Evolutionary conservation across 768 basidiomycete species (phyloP).

Genomic region (Agaricus sinodeliciosus): DNA sequence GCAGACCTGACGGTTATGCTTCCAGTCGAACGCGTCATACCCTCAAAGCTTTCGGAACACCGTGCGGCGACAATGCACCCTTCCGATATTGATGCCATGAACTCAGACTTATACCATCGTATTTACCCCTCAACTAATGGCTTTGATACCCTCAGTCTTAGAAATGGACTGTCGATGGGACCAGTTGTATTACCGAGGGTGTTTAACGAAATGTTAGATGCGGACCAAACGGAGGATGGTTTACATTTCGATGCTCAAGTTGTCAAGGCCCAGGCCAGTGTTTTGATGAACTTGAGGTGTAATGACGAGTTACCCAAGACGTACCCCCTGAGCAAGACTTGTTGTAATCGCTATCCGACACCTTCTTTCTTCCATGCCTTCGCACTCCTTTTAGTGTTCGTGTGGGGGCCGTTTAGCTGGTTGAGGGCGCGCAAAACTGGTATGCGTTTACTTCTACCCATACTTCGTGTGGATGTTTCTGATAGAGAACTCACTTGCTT

Average conservation of each 20-base stretch:
- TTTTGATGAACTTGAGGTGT: conserved; percentile 77
- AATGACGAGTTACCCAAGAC: conserved; percentile 61
- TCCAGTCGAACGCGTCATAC: conserved; percentile 69
- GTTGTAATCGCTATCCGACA: conserved; percentile 72
- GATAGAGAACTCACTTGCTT: not conserved
- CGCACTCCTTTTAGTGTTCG: conserved; percentile 38
- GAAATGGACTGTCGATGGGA: not conserved
- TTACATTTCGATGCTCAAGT: conserved; percentile 69
- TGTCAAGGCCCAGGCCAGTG: conserved; percentile 62
- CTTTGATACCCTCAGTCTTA: not conserved
- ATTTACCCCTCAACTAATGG: conserved; percentile 30
- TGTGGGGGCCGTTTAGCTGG: conserved; percentile 46
- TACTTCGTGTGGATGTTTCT: not conserved
- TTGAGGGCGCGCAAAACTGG: conserved; percentile 24
- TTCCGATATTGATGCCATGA: conserved; percentile 87
- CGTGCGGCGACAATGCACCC: conserved; percentile 64
- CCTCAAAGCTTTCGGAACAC: conserved; percentile 56
- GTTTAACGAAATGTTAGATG: conserved; percentile 75
- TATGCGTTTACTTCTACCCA: conserved; percentile 5
- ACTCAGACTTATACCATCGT: conserved; percentile 73
- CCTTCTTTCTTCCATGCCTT: conserved; percentile 51
- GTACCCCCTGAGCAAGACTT: conserved; percentile 69
- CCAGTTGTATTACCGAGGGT: conserved; percentile 62
- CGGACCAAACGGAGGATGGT: conserved; percentile 75
- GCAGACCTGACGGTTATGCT: conserved; percentile 75